phyloP scores from a whole-genome alignment of 352 stramenopile genomes.

The Phytophthora fragariae region DNA sequence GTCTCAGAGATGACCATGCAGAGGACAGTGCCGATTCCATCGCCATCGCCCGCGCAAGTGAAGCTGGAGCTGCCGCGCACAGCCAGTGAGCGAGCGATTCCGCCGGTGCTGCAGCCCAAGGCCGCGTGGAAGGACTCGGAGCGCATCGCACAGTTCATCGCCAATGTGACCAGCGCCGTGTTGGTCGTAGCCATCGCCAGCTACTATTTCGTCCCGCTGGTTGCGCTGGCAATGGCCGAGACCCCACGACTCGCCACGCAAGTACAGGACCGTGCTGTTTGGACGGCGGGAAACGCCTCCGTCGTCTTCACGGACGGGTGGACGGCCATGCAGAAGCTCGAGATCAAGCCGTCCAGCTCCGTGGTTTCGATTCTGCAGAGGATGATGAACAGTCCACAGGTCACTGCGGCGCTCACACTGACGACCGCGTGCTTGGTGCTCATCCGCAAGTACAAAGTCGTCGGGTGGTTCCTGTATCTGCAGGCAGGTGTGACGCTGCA shows the following conservation, averaged over 20 bases:
- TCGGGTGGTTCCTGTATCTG: constrained; percentile 69
- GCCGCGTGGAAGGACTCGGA: constrained; percentile 72
- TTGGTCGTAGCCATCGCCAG: constrained; percentile 54
- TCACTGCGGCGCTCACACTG: constrained; percentile 47
- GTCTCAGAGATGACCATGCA: constrained; percentile 23
- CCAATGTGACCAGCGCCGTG: constrained; percentile 66
- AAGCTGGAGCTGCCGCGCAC: constrained; percentile 28
- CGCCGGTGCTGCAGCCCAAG: constrained; percentile 31
- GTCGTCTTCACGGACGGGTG: constrained; percentile 41
- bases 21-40: background rate
- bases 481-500: constrained; percentile 69
- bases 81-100: constrained; percentile 21
- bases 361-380: constrained; percentile 35
- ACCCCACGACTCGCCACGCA: constrained; percentile 45
- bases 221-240: constrained; percentile 43
- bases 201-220: constrained; percentile 52
- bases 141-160: constrained; percentile 72
- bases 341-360: constrained; percentile 36
- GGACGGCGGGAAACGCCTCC: constrained; percentile 32
- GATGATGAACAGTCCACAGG: constrained; percentile 44
- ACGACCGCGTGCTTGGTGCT: constrained; percentile 40
- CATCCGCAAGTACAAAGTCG: constrained; percentile 64
- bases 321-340: constrained; percentile 36
- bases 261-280: constrained; percentile 29
- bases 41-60: background rate